Percentiles rank a stretch among this genome's conserved stretches.
These are phyloP conservation scores for Lentinus tigrinus DNA, from an alignment of 768 basidiomycete species.

Conservation along the genomic window DNA sequence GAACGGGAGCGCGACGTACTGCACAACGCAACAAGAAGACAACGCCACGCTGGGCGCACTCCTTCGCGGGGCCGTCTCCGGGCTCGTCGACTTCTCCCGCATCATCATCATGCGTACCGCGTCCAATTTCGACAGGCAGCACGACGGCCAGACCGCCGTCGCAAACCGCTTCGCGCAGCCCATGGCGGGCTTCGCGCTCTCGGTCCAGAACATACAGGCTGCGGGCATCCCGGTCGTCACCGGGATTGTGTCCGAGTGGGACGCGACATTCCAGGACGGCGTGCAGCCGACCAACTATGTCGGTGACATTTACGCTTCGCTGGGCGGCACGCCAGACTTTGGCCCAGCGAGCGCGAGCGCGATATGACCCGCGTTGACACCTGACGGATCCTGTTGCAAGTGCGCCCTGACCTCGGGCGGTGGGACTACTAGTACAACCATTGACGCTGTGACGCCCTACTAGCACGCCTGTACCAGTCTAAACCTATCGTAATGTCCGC, in stretches of 20 bases:
- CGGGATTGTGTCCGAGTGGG: conserved; percentile 37
- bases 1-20: conserved; percentile 30
- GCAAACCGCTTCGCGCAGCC: conserved; percentile 31
- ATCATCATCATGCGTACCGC: conserved; percentile 38
- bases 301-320: conserved; percentile 29
- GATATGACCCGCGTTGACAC: too few relatives aligned
- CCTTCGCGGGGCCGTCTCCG: conserved; percentile 32
- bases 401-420: too few relatives aligned
- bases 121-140: conserved; percentile 34
- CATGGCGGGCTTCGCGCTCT: conserved; percentile 29
- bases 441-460: too few relatives aligned
- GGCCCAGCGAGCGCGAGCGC: conserved; percentile 22
- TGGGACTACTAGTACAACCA: too few relatives aligned
- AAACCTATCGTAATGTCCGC: neutral
- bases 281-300: conserved; percentile 31
- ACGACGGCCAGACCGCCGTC: conserved; percentile 19
- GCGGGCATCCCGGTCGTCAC: conserved; percentile 39
- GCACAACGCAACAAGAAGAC: conserved; percentile 41
- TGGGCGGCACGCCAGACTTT: conserved; percentile 30
- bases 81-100: conserved; percentile 37
- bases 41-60: conserved; percentile 39
- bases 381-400: too few relatives aligned
- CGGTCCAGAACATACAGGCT: conserved; percentile 36
- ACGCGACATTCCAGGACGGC: conserved; percentile 30
- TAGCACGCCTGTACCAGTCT: too few relatives aligned